Percentiles rank a stretch among this genome's conserved stretches.
These are phyloP conservation scores for Eucalyptus fibrosa DNA, from an alignment of 345 rosid species.

Conservation along the genomic window DNA sequence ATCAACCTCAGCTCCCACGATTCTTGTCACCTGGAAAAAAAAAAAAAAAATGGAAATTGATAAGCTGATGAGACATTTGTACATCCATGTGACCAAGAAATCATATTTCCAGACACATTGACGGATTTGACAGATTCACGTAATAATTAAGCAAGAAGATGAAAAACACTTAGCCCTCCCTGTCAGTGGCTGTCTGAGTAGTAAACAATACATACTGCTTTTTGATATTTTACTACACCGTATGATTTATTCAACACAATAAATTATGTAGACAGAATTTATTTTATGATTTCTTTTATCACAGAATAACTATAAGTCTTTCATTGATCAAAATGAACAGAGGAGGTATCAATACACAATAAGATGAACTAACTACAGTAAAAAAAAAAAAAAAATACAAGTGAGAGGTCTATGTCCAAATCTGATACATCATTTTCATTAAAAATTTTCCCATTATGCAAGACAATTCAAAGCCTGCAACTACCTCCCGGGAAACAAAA, in stretches of 20 bases:
- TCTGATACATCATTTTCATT: neutral
- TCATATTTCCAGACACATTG: neutral
- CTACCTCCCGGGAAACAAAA: neutral
- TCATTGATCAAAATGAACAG: neutral
- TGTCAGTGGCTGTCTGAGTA: neutral
- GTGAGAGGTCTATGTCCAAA: neutral
- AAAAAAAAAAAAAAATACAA: neutral
- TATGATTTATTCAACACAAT: neutral
- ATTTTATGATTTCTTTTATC: neutral
- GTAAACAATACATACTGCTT: neutral
- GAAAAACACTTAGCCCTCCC: neutral
- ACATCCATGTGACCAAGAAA: neutral
- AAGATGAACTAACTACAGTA: neutral
- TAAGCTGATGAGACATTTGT: neutral
- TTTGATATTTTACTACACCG: neutral
- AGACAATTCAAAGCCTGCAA: neutral
- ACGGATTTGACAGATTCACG: neutral
- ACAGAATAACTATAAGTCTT: neutral
- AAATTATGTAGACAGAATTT: neutral
- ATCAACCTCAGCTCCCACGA: constrained; percentile 63
- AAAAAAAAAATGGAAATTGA: neutral
- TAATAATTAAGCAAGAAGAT: neutral
- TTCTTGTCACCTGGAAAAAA: constrained; percentile 59
- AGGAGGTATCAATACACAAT: neutral
- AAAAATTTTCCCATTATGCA: neutral